Evolutionary conservation across 129 eudicot genomes (phyloP).

Genomic region (Mikania micrantha): DNA sequence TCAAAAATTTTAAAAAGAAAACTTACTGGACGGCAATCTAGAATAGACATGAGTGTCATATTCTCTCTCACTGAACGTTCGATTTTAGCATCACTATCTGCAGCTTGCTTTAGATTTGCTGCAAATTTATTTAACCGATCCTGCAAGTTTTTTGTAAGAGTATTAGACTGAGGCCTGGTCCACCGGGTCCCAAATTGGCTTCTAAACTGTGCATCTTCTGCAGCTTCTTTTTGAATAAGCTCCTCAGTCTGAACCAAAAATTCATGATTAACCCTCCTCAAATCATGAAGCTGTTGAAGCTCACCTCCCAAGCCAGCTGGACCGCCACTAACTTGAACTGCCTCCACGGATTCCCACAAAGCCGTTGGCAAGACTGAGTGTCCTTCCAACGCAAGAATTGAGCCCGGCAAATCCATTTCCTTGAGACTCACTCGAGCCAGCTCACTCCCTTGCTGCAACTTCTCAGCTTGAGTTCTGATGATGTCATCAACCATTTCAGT

Average conservation of each 20-base stretch:
- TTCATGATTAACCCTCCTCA: slow-evolving; percentile 85
- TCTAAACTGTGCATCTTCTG: slow-evolving; percentile 96
- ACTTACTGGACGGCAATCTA: slow-evolving; percentile 93
- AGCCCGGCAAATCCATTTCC: slow-evolving; percentile 98
- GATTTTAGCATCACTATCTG: slow-evolving; percentile 86
- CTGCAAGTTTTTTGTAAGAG: slow-evolving; percentile 80
- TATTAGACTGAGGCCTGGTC: slow-evolving; percentile 95
- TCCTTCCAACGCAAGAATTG: slow-evolving; percentile 88
- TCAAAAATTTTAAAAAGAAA: not conserved
- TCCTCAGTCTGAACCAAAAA: slow-evolving; percentile 86
- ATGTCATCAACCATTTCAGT: slow-evolving; percentile 97
- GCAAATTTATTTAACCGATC: slow-evolving; percentile 96
- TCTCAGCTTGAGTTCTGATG: slow-evolving; percentile 95
- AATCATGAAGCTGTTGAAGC: slow-evolving; percentile 83
- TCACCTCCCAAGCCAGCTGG: slow-evolving; percentile 95
- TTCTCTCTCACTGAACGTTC: slow-evolving; percentile 95
- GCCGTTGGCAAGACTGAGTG: slow-evolving; percentile 59
- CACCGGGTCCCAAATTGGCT: slow-evolving; percentile 93
- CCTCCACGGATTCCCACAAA: slow-evolving; percentile 90
- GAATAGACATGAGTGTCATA: slow-evolving; percentile 78
- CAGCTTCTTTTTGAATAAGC: slow-evolving; percentile 84
- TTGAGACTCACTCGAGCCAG: slow-evolving; percentile 94
- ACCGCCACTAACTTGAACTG: slow-evolving; percentile 92
- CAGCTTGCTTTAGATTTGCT: slow-evolving; percentile 94
- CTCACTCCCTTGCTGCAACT: slow-evolving; percentile 93